These are phyloP conservation scores for Cnidoscolus chayamansa DNA, from an alignment of 441 rosid genomes.

Conservation along the genomic window DNA sequence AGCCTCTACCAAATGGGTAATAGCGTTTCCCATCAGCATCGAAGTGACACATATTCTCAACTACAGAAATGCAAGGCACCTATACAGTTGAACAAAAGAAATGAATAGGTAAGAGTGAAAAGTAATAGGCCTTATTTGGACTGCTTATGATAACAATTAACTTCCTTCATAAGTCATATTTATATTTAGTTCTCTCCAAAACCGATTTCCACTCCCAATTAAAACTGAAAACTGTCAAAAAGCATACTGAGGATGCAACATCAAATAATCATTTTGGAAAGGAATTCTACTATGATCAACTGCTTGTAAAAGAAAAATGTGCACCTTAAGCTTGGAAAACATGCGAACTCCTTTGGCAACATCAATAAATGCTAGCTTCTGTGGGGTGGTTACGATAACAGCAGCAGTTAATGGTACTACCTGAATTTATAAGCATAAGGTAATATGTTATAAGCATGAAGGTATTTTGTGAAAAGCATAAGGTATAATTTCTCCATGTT, in stretches of 20 bases:
- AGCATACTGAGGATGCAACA: background rate
- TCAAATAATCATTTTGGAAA: constrained; percentile 5
- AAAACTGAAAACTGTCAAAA: background rate
- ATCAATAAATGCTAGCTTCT: constrained; percentile 89
- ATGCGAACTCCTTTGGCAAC: constrained; percentile 97
- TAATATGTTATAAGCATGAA: background rate
- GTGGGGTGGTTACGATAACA: constrained; percentile 95
- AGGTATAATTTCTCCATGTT: background rate
- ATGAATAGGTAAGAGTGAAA: constrained; percentile 16
- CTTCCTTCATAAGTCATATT: background rate
- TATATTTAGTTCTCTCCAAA: background rate
- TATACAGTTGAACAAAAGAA: constrained; percentile 28
- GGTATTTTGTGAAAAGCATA: background rate
- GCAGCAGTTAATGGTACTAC: constrained; percentile 95
- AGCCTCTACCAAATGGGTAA: constrained; percentile 96
- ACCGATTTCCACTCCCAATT: background rate
- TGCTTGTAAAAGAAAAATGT: constrained; percentile 20
- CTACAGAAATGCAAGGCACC: constrained; percentile 97
- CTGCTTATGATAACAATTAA: background rate
- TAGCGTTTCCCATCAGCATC: constrained; percentile 94
- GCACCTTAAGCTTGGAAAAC: constrained; percentile 96
- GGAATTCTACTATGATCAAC: constrained; percentile 5
- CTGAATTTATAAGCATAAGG: constrained; percentile 34
- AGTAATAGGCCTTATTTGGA: constrained; percentile 14
- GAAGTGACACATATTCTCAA: constrained; percentile 96